These are phyloP conservation scores for Neofusicoccum umdonicola DNA, from an alignment of 2,329 filamentous ascomycete species.

Conservation along the genomic window DNA sequence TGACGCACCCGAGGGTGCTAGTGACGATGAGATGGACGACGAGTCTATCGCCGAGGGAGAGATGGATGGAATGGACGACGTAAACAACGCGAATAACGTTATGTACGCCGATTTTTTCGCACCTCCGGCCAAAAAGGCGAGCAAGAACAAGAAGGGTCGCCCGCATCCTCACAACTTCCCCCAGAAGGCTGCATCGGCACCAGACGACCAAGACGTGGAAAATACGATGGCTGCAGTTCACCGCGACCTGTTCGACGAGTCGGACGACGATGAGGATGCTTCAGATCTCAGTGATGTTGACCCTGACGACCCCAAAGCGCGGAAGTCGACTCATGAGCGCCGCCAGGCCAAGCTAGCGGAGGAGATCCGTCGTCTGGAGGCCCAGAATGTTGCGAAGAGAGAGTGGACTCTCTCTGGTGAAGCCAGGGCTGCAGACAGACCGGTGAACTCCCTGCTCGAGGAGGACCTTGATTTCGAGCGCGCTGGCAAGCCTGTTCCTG, in stretches of 20 bases:
- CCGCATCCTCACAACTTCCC: slow-evolving; percentile 55
- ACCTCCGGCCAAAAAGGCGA: slow-evolving; percentile 71
- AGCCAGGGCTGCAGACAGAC: slow-evolving; percentile 76
- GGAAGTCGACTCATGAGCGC: slow-evolving; percentile 80
- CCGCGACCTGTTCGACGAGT: slow-evolving; percentile 84
- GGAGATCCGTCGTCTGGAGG: slow-evolving; percentile 88
- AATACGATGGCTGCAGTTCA: slow-evolving; percentile 83
- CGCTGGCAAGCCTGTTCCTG: slow-evolving; percentile 87
- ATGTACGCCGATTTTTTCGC: slow-evolving; percentile 94
- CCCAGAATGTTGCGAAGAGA: slow-evolving; percentile 82
- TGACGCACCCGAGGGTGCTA: slow-evolving; percentile 68
- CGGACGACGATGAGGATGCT: slow-evolving; percentile 60
- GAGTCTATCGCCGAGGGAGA: slow-evolving; percentile 56
- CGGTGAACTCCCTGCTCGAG: slow-evolving; percentile 87
- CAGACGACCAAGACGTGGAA: slow-evolving; percentile 65
- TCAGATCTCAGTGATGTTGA: slow-evolving; percentile 64
- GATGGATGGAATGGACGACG: slow-evolving; percentile 50
- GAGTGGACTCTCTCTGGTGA: slow-evolving; percentile 91
- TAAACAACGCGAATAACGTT: slow-evolving; percentile 79
- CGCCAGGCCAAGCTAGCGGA: slow-evolving; percentile 80
- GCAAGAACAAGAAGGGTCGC: slow-evolving; percentile 52
- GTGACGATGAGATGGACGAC: slow-evolving; percentile 59
- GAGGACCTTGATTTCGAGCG: slow-evolving; percentile 96
- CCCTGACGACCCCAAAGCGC: slow-evolving; percentile 67
- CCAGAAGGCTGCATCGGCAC: slow-evolving; percentile 20